phyloP scores from a whole-genome alignment of 257 asterid species.

The Eucommia ulmoides region DNA sequence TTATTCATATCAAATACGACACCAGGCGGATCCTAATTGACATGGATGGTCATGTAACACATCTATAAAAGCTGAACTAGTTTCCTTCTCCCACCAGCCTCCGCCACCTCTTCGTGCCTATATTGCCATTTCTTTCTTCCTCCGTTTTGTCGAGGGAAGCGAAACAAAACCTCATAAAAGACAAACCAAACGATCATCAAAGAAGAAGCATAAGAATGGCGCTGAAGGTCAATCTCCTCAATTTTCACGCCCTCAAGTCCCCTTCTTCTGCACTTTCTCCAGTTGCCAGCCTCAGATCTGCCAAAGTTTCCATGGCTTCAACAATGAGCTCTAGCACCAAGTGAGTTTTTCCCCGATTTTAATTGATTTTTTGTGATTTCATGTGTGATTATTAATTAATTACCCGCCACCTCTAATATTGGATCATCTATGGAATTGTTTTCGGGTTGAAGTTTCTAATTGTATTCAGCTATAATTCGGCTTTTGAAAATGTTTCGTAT shows the following conservation, averaged over 20 bases:
- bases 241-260: slow-evolving; percentile 23
- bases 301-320: slow-evolving; percentile 66
- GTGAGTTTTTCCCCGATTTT: slow-evolving; percentile 15
- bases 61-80: too few relatives aligned
- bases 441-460: too few relatives aligned
- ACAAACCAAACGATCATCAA: too few relatives aligned
- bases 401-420: slow-evolving; percentile 2
- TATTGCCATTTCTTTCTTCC: too few relatives aligned
- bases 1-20: too few relatives aligned
- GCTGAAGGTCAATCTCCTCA: slow-evolving; percentile 26
- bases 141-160: too few relatives aligned
- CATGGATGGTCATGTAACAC: too few relatives aligned
- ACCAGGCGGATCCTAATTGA: too few relatives aligned
- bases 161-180: too few relatives aligned
- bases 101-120: too few relatives aligned
- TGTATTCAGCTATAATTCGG: neutral
- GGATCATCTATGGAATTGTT: slow-evolving; percentile 13
- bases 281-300: slow-evolving; percentile 56
- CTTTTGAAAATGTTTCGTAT: slow-evolving; percentile 7
- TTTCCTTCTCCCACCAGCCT: too few relatives aligned
- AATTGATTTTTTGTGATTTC: neutral
- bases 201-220: too few relatives aligned
- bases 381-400: slow-evolving; percentile 1
- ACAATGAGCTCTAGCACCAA: slow-evolving; percentile 51
- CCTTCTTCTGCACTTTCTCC: slow-evolving; percentile 33